phyloP scores from a whole-genome alignment of 2,329 filamentous ascomycete genomes.

The Arthrinium puccinioides region DNA sequence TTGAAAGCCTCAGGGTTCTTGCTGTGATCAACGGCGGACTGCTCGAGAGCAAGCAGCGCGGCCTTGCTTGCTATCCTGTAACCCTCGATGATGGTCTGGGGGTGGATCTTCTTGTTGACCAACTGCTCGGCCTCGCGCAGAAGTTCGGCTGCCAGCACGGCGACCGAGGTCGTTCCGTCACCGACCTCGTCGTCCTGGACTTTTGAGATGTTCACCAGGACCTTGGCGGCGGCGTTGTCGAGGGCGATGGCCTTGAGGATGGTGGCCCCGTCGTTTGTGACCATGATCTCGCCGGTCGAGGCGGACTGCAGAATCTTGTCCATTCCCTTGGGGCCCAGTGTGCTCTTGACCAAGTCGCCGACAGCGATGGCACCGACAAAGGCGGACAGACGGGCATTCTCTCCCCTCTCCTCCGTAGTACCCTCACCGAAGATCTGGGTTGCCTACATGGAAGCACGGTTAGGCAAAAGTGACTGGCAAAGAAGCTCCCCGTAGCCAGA shows the following conservation, averaged over 20 bases:
- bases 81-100: constrained; percentile 98
- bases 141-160: constrained; percentile 89
- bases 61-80: constrained; percentile 95
- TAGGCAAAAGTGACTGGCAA: too few relatives aligned
- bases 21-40: constrained; percentile 84
- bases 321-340: constrained; percentile 95
- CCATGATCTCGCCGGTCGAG: constrained; percentile 94
- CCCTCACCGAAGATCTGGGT: constrained; percentile 98
- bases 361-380: constrained; percentile 98
- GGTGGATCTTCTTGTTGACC: constrained; percentile 97
- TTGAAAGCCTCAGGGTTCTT: constrained; percentile 76
- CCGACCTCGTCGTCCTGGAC: constrained; percentile 98
- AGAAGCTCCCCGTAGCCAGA: too few relatives aligned
- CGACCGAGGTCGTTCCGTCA: constrained; percentile 96
- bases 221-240: constrained; percentile 96
- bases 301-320: constrained; percentile 96
- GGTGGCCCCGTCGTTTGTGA: constrained; percentile 97
- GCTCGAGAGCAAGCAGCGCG: constrained; percentile 76
- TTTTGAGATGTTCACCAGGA: constrained; percentile 98
- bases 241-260: constrained; percentile 98
- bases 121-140: constrained; percentile 95
- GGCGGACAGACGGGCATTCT: constrained; percentile 96
- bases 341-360: constrained; percentile 95
- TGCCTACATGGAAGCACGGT: constrained; percentile 65
- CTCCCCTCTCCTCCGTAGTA: constrained; percentile 94